Evolutionary conservation across 116 monocot species (phyloP).

Genomic region (Trichopus zeylanicus): DNA sequence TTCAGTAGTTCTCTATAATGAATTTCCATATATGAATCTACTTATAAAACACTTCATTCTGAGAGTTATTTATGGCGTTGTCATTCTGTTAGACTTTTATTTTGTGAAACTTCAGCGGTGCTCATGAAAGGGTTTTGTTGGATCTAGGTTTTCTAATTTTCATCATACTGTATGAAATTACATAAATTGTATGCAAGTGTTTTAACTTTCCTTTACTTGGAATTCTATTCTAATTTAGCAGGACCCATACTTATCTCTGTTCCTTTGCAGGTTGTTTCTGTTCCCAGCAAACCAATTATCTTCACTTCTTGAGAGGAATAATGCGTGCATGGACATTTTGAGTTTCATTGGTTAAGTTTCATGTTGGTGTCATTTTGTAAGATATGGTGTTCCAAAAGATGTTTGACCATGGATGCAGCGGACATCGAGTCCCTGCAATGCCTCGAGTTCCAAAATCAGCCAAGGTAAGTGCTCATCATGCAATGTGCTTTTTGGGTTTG

Average conservation of each 20-base stretch:
- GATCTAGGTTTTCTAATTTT: background rate
- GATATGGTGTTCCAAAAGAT: constrained; percentile 56
- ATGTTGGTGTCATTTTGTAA: constrained; percentile 8
- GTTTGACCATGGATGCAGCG: constrained; percentile 31
- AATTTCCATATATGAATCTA: background rate
- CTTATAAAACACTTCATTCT: background rate
- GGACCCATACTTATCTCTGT: too few relatives aligned
- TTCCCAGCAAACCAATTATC: too few relatives aligned
- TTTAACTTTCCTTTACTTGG: background rate
- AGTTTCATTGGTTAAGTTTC: constrained; percentile 14
- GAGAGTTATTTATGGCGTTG: background rate
- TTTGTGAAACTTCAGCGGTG: too few relatives aligned
- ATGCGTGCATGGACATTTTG: background rate
- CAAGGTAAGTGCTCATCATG: constrained; percentile 14
- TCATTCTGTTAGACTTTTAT: too few relatives aligned
- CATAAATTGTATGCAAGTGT: background rate
- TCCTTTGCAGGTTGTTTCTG: too few relatives aligned
- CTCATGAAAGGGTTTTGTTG: background rate
- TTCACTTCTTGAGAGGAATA: constrained; percentile 12
- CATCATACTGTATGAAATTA: background rate
- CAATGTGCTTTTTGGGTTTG: background rate
- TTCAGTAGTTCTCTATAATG: background rate
- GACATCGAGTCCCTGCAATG: constrained; percentile 30
- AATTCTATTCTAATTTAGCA: too few relatives aligned
- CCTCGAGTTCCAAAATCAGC: constrained; percentile 40